A percentile compares a stretch with the other conserved stretches of the same genome.
Conservation (phyloP, 2,329 filamentous ascomycete genomes). For the Colletotrichum costaricense region DNA sequence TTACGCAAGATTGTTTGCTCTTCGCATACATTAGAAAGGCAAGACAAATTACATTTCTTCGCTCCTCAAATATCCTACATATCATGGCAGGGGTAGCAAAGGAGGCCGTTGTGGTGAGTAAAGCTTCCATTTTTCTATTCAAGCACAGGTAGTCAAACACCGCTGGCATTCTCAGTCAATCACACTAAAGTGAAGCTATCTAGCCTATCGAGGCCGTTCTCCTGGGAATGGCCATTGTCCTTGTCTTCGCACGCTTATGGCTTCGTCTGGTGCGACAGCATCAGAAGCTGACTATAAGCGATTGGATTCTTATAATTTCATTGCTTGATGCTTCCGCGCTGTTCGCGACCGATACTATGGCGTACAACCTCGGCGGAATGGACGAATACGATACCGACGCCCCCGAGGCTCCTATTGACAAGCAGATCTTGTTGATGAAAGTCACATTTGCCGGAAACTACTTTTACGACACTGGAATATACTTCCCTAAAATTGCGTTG, state of each 20-base stretch:
- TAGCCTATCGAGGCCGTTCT: constrained; percentile 44
- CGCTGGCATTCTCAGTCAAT: constrained; percentile 11
- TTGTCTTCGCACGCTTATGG: constrained; percentile 39
- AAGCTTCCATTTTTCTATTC: neutral
- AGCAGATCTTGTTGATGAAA: constrained; percentile 41
- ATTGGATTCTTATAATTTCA: constrained; percentile 43
- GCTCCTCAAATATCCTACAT: neutral
- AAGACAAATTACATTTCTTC: neutral
- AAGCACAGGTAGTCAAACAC: neutral
- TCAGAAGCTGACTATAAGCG: constrained; percentile 42
- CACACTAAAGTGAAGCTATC: neutral
- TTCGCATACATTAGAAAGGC: neutral
- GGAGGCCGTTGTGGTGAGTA: constrained; percentile 34
- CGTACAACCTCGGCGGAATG: constrained; percentile 44
- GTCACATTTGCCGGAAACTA: constrained; percentile 45
- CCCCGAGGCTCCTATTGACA: constrained; percentile 14
- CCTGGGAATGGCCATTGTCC: constrained; percentile 37
- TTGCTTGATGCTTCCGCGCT: constrained; percentile 41
- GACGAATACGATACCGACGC: constrained; percentile 38
- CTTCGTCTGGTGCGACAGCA: constrained; percentile 42
- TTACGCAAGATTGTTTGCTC: neutral
- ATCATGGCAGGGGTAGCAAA: constrained; percentile 32
- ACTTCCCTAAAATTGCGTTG: constrained; percentile 43
- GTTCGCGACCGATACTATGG: constrained; percentile 40
- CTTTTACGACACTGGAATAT: constrained; percentile 46